Evolutionary conservation across 2,329 filamentous ascomycete species (phyloP).

Genomic region (Cladosporium austrohemisphaericum): DNA sequence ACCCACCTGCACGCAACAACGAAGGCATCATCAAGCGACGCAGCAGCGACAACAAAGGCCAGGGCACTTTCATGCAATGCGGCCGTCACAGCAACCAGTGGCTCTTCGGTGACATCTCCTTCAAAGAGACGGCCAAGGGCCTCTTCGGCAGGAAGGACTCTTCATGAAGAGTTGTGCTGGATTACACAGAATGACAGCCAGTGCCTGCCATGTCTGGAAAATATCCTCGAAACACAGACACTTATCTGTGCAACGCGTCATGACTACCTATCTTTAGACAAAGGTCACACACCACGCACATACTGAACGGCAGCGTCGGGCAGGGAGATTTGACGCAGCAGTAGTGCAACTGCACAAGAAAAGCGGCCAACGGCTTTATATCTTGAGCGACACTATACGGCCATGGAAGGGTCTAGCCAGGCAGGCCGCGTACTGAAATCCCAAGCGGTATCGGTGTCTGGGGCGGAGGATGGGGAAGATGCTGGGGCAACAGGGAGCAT

Average conservation of each 20-base stretch:
- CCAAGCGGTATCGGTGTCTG: slow-evolving; percentile 8
- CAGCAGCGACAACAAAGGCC: slow-evolving; percentile 11
- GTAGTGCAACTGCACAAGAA: neutral
- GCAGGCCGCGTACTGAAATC: neutral
- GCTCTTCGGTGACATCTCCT: slow-evolving; percentile 49
- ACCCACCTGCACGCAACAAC: neutral
- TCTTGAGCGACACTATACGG: neutral
- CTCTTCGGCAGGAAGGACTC: slow-evolving; percentile 23
- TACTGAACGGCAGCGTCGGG: neutral
- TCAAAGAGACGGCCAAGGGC: slow-evolving; percentile 41
- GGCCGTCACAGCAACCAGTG: slow-evolving; percentile 51
- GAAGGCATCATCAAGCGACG: slow-evolving; percentile 11
- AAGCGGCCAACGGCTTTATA: neutral
- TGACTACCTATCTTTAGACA: too few relatives aligned
- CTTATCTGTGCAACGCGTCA: too few relatives aligned
- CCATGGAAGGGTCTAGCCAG: slow-evolving; percentile 8
- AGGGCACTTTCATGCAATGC: slow-evolving; percentile 32
- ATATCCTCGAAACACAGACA: too few relatives aligned
- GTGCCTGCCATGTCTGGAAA: too few relatives aligned
- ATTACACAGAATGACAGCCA: too few relatives aligned
- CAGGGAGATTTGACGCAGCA: neutral
- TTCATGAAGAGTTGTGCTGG: neutral
- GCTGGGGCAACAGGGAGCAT: slow-evolving; percentile 7
- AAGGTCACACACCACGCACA: neutral
- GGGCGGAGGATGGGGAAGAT: neutral